phyloP scores from a whole-genome alignment of 1,284 basidiomycete species.

The Fomitopsis pinicola region DNA sequence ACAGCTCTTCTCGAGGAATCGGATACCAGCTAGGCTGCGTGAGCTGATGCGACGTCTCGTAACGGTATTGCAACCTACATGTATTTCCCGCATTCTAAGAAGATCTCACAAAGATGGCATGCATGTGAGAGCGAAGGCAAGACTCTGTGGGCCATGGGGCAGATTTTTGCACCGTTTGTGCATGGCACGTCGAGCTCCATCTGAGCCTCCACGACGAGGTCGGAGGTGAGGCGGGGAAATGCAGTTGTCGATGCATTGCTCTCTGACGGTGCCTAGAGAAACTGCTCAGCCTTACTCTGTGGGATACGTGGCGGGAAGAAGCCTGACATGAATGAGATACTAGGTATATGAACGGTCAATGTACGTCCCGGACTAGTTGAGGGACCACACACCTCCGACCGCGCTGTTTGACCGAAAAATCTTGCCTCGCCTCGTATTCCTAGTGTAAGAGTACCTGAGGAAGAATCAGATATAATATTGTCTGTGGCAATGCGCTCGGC shows the following conservation, averaged over 20 bases:
- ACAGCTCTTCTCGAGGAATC: conserved; percentile 31
- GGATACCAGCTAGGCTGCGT: conserved; percentile 21
- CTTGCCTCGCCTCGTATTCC: conserved; percentile 48
- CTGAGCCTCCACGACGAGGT: conserved; percentile 22
- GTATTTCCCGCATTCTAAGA: conserved; percentile 48
- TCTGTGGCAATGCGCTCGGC: background rate
- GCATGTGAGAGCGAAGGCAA: conserved; percentile 53
- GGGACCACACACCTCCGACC: conserved; percentile 48
- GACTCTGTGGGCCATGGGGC: conserved; percentile 35
- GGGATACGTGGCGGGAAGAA: background rate
- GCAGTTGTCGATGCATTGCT: background rate
- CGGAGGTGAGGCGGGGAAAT: conserved; percentile 19
- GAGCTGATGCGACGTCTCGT: background rate
- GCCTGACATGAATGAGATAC: conserved; percentile 49
- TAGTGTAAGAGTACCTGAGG: conserved; percentile 56
- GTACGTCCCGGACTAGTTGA: background rate
- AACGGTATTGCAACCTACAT: conserved; percentile 32
- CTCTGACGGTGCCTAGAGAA: conserved; percentile 17
- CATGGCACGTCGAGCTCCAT: conserved; percentile 29
- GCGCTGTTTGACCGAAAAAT: conserved; percentile 60
- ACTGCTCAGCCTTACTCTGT: background rate
- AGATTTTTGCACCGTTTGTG: conserved; percentile 30
- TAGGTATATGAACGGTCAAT: conserved; percentile 16
- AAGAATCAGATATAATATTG: background rate
- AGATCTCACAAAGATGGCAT: conserved; percentile 47